Percentiles rank a stretch among this genome's conserved stretches.
Evolutionary conservation across 768 basidiomycete species (phyloP).

Genomic region (Suillus lakei): DNA sequence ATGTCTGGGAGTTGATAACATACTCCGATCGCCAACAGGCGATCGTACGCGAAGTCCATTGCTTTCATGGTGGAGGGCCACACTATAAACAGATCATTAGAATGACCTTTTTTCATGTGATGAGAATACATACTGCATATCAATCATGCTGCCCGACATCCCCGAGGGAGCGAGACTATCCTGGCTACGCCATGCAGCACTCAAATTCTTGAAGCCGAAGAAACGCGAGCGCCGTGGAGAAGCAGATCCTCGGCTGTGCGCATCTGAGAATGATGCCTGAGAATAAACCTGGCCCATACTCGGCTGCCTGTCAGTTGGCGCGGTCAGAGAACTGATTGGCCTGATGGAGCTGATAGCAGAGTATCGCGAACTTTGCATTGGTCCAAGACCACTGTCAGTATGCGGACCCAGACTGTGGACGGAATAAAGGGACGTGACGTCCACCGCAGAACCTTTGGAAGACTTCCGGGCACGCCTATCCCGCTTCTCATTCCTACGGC

Average conservation of each 20-base stretch:
- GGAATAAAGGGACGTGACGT: constrained; percentile 77
- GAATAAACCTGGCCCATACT: constrained; percentile 72
- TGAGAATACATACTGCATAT: constrained; percentile 79
- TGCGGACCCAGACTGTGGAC: constrained; percentile 57
- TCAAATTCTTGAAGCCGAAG: constrained; percentile 76
- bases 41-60: constrained; percentile 36
- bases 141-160: constrained; percentile 86
- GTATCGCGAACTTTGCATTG: constrained; percentile 64
- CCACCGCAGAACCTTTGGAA: constrained; percentile 71
- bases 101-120: constrained; percentile 11
- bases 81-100: constrained; percentile 44
- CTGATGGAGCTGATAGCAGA: constrained; percentile 56
- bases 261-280: constrained; percentile 81
- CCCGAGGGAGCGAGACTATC: constrained; percentile 84
- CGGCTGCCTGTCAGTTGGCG: constrained; percentile 58
- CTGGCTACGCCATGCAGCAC: constrained; percentile 75
- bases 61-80: constrained; percentile 77
- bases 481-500: constrained; percentile 70
- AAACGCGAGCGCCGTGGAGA: constrained; percentile 76
- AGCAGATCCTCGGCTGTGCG: constrained; percentile 70
- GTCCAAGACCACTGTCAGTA: constrained; percentile 61
- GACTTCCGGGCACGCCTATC: constrained; percentile 66
- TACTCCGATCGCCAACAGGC: constrained; percentile 40
- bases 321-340: constrained; percentile 65
- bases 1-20: constrained; percentile 41